Evolutionary conservation across 768 basidiomycete species (phyloP).

Genomic region (Pleurotus cornucopiae): DNA sequence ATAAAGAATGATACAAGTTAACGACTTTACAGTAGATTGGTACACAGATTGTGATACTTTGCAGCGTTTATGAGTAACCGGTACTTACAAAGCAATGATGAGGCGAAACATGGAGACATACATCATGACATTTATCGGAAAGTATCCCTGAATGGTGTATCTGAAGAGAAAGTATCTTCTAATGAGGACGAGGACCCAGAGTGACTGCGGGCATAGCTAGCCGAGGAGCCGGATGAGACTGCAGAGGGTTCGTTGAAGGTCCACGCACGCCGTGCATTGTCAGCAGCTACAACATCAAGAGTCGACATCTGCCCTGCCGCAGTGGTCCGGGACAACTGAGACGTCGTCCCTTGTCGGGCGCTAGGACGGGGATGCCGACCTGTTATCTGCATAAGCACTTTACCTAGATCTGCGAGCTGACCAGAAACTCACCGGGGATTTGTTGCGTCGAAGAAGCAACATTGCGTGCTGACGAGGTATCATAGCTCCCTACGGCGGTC

Average conservation of each 20-base stretch:
- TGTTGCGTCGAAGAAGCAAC: background rate
- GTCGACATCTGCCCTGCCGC: background rate
- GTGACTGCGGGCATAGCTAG: background rate
- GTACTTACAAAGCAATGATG: too few species aligned
- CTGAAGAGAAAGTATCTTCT: background rate
- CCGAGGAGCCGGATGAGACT: background rate
- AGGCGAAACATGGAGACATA: background rate
- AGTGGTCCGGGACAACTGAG: background rate
- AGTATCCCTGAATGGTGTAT: conserved; percentile 4
- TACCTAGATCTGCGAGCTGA: background rate
- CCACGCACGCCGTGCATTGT: background rate
- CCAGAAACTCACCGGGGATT: background rate
- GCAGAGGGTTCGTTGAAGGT: background rate
- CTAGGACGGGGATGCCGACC: background rate
- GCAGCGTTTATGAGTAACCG: too few species aligned
- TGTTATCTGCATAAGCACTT: background rate
- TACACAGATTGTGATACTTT: too few species aligned
- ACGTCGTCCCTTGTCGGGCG: background rate
- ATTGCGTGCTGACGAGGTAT: background rate
- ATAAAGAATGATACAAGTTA: too few species aligned
- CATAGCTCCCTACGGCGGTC: background rate
- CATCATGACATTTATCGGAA: background rate
- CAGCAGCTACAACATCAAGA: background rate
- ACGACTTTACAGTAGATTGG: too few species aligned
- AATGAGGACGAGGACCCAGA: conserved; percentile 4